Evolutionary conservation across 148 eudicot species (phyloP), one percentile per base, ranked within the genome.

Genomic region (Chenopodium formosanum): DNA sequence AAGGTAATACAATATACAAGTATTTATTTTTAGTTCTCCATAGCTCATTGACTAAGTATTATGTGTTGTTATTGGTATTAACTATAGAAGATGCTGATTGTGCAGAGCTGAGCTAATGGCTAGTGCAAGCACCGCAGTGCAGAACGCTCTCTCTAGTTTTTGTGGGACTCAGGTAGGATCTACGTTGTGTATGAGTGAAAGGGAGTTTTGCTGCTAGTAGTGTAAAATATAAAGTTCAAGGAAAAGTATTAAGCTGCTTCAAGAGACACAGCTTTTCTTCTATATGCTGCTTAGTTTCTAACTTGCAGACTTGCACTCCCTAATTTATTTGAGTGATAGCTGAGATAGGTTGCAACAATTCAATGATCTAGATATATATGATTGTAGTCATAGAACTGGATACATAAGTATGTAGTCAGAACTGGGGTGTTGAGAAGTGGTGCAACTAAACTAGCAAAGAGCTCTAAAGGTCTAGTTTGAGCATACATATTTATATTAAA

Each of bases 1-100:
- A 88, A 94, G 94, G 97, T 94, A 88, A 76, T 40, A 32, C 25
- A 16, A 40, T 40, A 6, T 40, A 40, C 44, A 40, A 40, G 44
- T 40, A 40, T 40, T 9, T 48, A 52, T 20, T 16, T 20, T 31
- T 25, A 32, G 20, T 60, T 62, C 22, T 76, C 47, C 48, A 4
- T 70, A n/a, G 50, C 58, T 80, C 62, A 10, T 40, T 44, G 27
- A 29, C 63, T n/a, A 3, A 65, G 68, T 40, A 53, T 58, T n/a
- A 46, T 76, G 53, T 67, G 63, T 29, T 14, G 13, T 31, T 46
- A 29, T 44, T 37, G 69, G 73, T 40, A 12, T 34, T 34, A 12
- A 17, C 32, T 74, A 58, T 20, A 20, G 40, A 73, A 64, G 8
- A 40, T 75, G 19, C 20, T 72, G 67, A 9, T 69, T 71, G 63